phyloP scores from a whole-genome alignment of 345 rosid species.

The Eucalyptus lansdowneana region DNA sequence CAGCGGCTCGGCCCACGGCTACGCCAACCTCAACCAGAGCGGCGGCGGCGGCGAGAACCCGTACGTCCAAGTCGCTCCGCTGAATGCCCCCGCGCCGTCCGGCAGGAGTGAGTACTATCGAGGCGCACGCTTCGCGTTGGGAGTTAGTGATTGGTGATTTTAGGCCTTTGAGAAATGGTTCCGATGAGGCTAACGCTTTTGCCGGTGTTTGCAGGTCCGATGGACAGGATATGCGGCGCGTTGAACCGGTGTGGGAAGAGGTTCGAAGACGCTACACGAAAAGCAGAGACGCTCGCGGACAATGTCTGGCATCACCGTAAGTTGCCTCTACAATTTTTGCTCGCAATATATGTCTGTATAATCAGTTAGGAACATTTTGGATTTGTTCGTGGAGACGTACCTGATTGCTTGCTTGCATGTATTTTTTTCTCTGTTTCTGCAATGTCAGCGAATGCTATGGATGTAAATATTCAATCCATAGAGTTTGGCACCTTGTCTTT shows the following conservation, averaged over 20 bases:
- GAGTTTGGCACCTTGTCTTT: background rate
- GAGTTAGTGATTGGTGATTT: background rate
- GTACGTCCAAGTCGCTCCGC: background rate
- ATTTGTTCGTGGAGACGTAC: background rate
- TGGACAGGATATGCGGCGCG: constrained; percentile 4
- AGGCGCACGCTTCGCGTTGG: background rate
- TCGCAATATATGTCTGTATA: background rate
- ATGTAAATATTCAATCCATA: background rate
- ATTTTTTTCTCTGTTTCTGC: background rate
- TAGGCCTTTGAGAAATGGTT: background rate
- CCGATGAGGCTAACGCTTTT: background rate
- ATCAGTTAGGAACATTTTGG: background rate
- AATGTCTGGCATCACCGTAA: background rate
- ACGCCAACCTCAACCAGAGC: background rate
- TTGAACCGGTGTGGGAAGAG: constrained; percentile 19
- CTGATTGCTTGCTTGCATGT: background rate
- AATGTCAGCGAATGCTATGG: background rate
- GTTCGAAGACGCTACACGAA: constrained; percentile 38
- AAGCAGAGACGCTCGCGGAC: constrained; percentile 31
- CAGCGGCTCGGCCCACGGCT: background rate
- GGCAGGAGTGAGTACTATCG: background rate
- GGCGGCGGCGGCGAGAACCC: background rate
- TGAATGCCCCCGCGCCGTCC: background rate
- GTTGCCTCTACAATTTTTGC: background rate
- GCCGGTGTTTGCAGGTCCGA: background rate